These are phyloP conservation scores for Rhynchospora breviuscula DNA, from an alignment of 176 grass and related monocot genomes.

Conservation along the genomic window DNA sequence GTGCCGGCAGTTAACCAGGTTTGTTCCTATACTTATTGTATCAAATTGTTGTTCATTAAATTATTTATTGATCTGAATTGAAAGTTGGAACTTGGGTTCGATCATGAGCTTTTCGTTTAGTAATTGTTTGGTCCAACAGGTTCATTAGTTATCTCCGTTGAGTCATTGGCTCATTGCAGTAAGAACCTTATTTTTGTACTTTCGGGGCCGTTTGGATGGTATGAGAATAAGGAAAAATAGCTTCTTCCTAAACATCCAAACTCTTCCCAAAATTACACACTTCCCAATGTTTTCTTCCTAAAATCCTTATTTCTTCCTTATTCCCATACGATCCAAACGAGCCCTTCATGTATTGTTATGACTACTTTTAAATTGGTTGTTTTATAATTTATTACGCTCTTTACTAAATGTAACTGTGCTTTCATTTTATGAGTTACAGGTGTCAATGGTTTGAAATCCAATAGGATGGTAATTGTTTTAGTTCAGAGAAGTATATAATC, in stretches of 20 bases:
- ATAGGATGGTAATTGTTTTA: neutral
- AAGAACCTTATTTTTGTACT: neutral
- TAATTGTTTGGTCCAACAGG: neutral
- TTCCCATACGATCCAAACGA: too few relatives aligned
- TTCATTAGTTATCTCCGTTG: neutral
- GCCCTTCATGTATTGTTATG: neutral
- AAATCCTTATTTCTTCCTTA: too few relatives aligned
- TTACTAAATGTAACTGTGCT: neutral
- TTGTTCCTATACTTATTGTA: neutral
- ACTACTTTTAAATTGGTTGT: neutral
- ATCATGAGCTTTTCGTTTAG: neutral
- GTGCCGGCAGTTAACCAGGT: slow-evolving; percentile 47
- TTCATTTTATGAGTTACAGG: neutral
- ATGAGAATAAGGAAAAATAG: too few relatives aligned
- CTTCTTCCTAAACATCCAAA: too few relatives aligned
- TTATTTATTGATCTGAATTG: neutral
- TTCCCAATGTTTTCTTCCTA: too few relatives aligned
- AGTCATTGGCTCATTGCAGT: neutral
- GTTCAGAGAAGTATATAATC: neutral
- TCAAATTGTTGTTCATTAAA: neutral
- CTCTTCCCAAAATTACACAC: too few relatives aligned
- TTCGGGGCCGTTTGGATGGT: too few relatives aligned
- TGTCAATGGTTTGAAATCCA: neutral
- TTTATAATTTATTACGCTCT: neutral
- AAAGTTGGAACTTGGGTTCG: neutral